These are phyloP conservation scores for Ophiostoma himal-ulmi DNA, from an alignment of 2,329 filamentous ascomycete species.

Conservation along the genomic window DNA sequence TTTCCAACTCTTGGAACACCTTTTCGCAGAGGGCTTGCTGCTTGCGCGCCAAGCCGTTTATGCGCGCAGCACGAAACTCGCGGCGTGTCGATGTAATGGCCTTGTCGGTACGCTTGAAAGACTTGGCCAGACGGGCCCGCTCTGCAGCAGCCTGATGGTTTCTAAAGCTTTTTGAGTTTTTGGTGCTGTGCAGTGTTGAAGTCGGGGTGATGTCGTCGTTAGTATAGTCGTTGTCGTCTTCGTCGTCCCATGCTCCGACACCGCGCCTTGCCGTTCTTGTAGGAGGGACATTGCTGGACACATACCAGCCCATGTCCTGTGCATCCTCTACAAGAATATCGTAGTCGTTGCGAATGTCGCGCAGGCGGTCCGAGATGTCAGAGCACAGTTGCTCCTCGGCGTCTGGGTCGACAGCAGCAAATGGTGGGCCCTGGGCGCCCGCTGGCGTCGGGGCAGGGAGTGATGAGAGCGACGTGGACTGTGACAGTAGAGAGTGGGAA, in stretches of 20 bases:
- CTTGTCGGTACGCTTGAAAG: constrained; percentile 58
- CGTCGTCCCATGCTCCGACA: not conserved
- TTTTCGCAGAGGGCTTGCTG: constrained; percentile 64
- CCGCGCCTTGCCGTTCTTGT: not conserved
- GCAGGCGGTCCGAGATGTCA: constrained; percentile 73
- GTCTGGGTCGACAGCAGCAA: constrained; percentile 38
- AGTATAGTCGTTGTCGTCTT: not conserved
- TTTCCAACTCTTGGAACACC: constrained; percentile 66
- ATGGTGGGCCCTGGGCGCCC: not conserved
- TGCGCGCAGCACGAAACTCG: constrained; percentile 73
- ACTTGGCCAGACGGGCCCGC: constrained; percentile 59
- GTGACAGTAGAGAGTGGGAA: not conserved
- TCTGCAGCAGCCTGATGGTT: constrained; percentile 38
- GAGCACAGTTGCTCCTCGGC: constrained; percentile 65
- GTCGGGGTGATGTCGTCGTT: not conserved
- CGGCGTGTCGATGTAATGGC: constrained; percentile 55
- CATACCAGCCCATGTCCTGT: constrained; percentile 51
- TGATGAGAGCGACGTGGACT: not conserved
- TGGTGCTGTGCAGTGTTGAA: not conserved
- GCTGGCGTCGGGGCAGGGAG: not conserved
- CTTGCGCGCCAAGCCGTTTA: constrained; percentile 70
- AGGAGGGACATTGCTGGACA: not conserved
- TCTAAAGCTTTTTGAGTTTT: not conserved
- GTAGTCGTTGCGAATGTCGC: constrained; percentile 75
- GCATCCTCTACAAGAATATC: constrained; percentile 75